Percentiles rank a stretch among this genome's conserved stretches.
These are phyloP conservation scores for Colletotrichum shisoi DNA, from an alignment of 2,329 filamentous ascomycete genomes.

Conservation along the genomic window DNA sequence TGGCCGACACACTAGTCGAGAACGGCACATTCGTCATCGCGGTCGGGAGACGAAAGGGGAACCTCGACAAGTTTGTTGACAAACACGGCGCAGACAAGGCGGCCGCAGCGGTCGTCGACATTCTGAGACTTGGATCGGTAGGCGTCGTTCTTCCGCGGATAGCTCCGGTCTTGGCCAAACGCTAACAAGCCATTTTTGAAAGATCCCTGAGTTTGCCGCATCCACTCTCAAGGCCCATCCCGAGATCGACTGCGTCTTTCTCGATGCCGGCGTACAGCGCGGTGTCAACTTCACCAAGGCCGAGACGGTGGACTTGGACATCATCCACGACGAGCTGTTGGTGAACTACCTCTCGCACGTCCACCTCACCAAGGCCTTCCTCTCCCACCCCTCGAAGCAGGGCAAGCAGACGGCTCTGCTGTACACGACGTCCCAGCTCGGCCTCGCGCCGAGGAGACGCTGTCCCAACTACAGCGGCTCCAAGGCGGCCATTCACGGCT, in stretches of 20 bases:
- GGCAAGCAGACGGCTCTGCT: slow-evolving; percentile 34
- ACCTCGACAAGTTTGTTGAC: slow-evolving; percentile 57
- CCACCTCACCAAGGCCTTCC: slow-evolving; percentile 44
- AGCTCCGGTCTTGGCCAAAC: not conserved
- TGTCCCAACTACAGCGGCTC: slow-evolving; percentile 45
- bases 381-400: slow-evolving; percentile 43
- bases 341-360: slow-evolving; percentile 46
- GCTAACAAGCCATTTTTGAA: not conserved
- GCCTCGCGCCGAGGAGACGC: slow-evolving; percentile 23
- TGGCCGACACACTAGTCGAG: slow-evolving; percentile 52
- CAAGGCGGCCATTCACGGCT: slow-evolving; percentile 44
- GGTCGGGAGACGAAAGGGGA: slow-evolving; percentile 58
- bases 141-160: not conserved
- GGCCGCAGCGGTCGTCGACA: slow-evolving; percentile 37
- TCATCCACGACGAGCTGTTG: slow-evolving; percentile 44
- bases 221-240: slow-evolving; percentile 50
- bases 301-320: slow-evolving; percentile 45
- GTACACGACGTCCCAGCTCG: slow-evolving; percentile 41
- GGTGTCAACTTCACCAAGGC: slow-evolving; percentile 51
- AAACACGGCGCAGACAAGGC: slow-evolving; percentile 54
- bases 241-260: slow-evolving; percentile 63
- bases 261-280: slow-evolving; percentile 65
- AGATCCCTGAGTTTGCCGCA: slow-evolving; percentile 7
- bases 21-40: slow-evolving; percentile 56
- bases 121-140: slow-evolving; percentile 8